Conservation (phyloP, 208 protist species). For the Leishmania turanica region DNA sequence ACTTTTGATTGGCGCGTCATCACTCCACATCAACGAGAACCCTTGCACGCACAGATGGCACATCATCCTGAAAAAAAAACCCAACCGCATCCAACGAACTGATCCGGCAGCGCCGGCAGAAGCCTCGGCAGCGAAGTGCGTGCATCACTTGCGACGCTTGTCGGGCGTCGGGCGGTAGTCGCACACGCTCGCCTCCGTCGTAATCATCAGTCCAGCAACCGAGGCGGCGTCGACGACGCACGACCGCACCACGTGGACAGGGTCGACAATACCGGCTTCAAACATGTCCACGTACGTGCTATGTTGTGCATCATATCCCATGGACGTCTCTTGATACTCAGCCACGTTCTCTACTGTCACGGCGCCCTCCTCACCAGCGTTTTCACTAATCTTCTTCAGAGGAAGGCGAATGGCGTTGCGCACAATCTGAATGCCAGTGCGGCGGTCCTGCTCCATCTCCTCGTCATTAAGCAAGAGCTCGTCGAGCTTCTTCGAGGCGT, state of each 20-base stretch:
- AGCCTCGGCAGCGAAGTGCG: background rate
- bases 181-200: constrained; percentile 98
- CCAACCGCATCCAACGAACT: background rate
- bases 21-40: background rate
- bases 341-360: constrained; percentile 98
- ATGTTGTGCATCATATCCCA: constrained; percentile 97
- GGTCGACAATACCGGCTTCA: constrained; percentile 99
- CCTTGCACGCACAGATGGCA: background rate
- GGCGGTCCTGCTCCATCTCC: constrained; percentile 81
- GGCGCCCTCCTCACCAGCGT: constrained; percentile 97
- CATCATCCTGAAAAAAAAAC: background rate
- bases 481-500: constrained; percentile 94
- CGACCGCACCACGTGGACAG: constrained; percentile 98
- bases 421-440: constrained; percentile 88
- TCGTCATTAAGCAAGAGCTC: constrained; percentile 87
- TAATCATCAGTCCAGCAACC: constrained; percentile 99
- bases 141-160: constrained; percentile 22
- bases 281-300: constrained; percentile 98
- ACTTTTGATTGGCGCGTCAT: background rate
- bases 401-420: constrained; percentile 89
- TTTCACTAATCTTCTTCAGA: constrained; percentile 96
- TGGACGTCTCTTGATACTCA: constrained; percentile 78
- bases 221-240: constrained; percentile 97
- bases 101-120: background rate
- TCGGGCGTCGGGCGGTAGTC: constrained; percentile 56